Base-by-base conservation (phyloP, 768 basidiomycete genomes). In the Tylopilus sp. region DNA sequence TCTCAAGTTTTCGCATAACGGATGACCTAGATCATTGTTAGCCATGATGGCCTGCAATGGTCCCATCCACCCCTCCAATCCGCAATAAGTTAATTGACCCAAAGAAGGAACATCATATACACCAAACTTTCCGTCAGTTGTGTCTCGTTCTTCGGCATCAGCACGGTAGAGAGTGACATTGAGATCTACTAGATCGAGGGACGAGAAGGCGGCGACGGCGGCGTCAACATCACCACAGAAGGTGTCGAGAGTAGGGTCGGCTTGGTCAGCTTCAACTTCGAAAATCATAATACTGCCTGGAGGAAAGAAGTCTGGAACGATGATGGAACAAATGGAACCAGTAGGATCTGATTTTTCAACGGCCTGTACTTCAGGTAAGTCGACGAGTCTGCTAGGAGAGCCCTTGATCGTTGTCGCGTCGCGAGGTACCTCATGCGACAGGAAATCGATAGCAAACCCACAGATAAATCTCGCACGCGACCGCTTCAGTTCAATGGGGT, bases 41-140 rank as follows among this genome's bases (percentile, higher is more conserved):
- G 78, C 77, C 83, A 94, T 94, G 67, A 98, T 84, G 59, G 83
- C 83, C 34, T 83, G 79, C 50, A 98, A 74, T 0, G 85, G 85
- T 60, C 86, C 82, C 93, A 99, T 98, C 93, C 95, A 99, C 2
- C 97, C 97, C 64, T 98, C 92, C 46, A 98, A 69, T 17, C 97
- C 97, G 63, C 95, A 98, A 70, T 98, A 99, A 12, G 82, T 84
- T 68, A 94, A 74, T 53, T 80, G 79, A 0, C 89, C 92, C 22
- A 82, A 63, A 22, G 78, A 82, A 6, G 95, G 90, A 30, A 99
- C 73, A 43, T 86, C 79, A 69, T 98, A 98, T 1, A 75, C 81
- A 4, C 97, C 95, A 64, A 86, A 84, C 55, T 84, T 80, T 1
- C 91, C 91, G 4, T 71, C 75, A 2, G 92, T 96, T 3, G 89